Base-by-base conservation (phyloP, 139 green algal genomes). In the Coelastrella sp. region DNA sequence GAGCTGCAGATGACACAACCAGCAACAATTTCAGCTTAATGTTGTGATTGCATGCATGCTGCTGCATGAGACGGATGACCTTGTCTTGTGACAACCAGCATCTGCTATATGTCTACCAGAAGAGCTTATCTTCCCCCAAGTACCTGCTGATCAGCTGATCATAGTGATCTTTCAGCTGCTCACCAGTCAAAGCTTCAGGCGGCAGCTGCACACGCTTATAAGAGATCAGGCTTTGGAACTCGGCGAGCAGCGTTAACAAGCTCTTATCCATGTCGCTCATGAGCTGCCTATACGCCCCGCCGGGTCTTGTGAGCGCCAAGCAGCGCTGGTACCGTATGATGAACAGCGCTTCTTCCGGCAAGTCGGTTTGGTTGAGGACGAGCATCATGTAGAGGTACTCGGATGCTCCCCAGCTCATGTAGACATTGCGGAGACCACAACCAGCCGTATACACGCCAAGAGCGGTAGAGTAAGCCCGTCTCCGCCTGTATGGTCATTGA, bases 331-430 rank as follows among this genome's bases (percentile, higher is more conserved):
- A 89, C 64, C 94, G 85, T 53, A 96, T 79, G 41, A 96, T 75
- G 84, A 95, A 98, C 35, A 96, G 88, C 15, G 93, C 95, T 84
- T 96, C 92, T 32, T 67, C 88, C 25, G 95, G 95, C 48, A 98
- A 88, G 17, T 30, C 2, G 8, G 84, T 89, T 21, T 71, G 43
- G 88, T 97, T 96, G 40, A 93, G 86, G 27, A 90, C 38, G 37
- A 97, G 85, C 57, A 96, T 83, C 59, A 94, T 89, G 89, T 97
- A 96, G 43, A 98, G 91, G 89, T 98, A 98, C 90, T 98, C 95
- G 1, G 82, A 57, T 5, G 71, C 82, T 21, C 82, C 66, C 63
- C 84, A 88, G 48, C 15, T 45, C 63, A 88, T 84, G 74, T 78
- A 85, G 34, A 88, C 74, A 37, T 85, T 87, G 35, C 89, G 71